A percentile compares a stretch with the other conserved stretches of the same genome.
These are phyloP conservation scores for Athelia sp. DNA, from an alignment of 1,284 basidiomycete species.

Conservation along the genomic window DNA sequence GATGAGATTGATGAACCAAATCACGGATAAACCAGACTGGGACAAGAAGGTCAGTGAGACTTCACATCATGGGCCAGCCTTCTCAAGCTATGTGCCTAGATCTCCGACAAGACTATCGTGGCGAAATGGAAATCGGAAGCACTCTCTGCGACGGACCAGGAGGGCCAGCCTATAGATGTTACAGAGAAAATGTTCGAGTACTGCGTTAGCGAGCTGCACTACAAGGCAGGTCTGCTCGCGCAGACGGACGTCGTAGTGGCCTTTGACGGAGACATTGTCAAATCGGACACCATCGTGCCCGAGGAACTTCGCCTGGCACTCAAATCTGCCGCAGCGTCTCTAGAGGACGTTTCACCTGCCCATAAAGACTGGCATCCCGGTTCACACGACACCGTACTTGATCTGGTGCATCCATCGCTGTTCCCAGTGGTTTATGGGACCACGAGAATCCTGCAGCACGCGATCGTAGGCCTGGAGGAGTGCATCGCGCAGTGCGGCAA, in stretches of 20 bases:
- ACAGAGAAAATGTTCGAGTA: not conserved
- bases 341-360: conserved; percentile 33
- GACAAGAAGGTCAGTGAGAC: not conserved
- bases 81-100: not conserved
- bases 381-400: conserved; percentile 36
- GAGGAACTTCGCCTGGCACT: conserved; percentile 11
- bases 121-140: not conserved
- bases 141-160: not conserved
- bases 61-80: not conserved
- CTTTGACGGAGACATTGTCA: not conserved
- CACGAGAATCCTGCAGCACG: not conserved
- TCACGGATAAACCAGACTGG: not conserved
- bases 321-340: conserved; percentile 16
- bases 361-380: conserved; percentile 43
- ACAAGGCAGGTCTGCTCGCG: not conserved
- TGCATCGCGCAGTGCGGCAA: not conserved
- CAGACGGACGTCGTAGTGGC: not conserved
- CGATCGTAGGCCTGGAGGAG: conserved; percentile 11
- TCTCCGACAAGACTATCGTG: not conserved
- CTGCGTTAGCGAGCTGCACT: not conserved
- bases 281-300: conserved; percentile 15
- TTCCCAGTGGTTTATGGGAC: conserved; percentile 32
- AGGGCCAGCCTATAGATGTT: not conserved
- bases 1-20: not conserved
- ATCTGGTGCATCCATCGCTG: conserved; percentile 39